Evolutionary conservation across 2,329 filamentous ascomycete species (phyloP).

Genomic region (Fusarium gaditjirri): DNA sequence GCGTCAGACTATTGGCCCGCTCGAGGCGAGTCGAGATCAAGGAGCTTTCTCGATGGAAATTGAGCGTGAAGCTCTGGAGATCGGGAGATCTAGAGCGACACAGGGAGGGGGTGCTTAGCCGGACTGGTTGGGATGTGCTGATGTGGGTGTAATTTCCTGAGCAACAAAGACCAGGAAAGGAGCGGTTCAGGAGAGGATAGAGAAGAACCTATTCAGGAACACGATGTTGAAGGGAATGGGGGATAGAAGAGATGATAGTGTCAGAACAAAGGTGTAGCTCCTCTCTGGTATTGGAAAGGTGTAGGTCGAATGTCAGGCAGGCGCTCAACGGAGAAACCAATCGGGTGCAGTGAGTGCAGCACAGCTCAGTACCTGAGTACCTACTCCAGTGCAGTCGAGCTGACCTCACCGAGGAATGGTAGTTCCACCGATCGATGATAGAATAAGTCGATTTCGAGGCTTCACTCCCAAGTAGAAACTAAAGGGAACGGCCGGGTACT

Average conservation of each 20-base stretch:
- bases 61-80: neutral
- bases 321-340: slow-evolving; percentile 27
- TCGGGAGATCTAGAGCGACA: neutral
- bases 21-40: neutral
- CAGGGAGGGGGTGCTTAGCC: slow-evolving; percentile 6
- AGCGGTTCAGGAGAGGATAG: neutral
- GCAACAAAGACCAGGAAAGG: neutral
- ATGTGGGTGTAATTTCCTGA: neutral
- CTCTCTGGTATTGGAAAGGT: neutral
- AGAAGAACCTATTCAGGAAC: neutral
- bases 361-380: neutral
- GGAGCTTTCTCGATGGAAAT: neutral
- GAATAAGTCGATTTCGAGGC: neutral
- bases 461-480: neutral
- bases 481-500: neutral
- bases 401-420: neutral
- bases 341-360: slow-evolving; percentile 1
- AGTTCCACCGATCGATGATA: slow-evolving; percentile 2
- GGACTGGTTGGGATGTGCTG: neutral
- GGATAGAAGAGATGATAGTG: neutral
- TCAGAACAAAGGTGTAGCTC: neutral
- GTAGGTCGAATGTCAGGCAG: slow-evolving; percentile 8
- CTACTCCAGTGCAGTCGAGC: neutral
- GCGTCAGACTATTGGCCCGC: neutral
- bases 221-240: neutral